Base-by-base conservation (phyloP, 1,139 yeast genomes). In the Diutina neorugosa region DNA sequence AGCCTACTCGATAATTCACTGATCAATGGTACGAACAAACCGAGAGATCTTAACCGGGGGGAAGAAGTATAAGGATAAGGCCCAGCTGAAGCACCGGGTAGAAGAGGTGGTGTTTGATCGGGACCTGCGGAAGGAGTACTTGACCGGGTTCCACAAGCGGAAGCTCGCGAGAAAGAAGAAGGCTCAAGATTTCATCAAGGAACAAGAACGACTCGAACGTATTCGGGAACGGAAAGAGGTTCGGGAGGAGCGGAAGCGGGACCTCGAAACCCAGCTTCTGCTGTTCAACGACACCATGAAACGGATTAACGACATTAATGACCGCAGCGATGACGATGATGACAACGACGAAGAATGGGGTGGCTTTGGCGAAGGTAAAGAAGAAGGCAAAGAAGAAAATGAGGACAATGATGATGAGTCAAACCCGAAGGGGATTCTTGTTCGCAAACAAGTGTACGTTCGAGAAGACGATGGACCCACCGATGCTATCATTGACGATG, bases 81-180 rank as follows among this genome's bases (percentile, higher is more conserved):
- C 86, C 70, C 70, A 80, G 55, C 82, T 79, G 61, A 80, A 79
- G 61, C 82, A 78, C 60, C 77, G 89, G 37, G 90, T 84, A 2
- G 90, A 80, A 41, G 96, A 88, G 64, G 94, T 91, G 41, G 80
- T 78, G 1, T 91, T 88, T 65, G 93, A 91, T 68, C 80, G 81
- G 59, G 86, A 79, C 43, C 78, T 83, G 25, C 73, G 96, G 65
- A 69, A 68, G 43, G 96, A 91, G 56, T 93, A 84, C 66, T 72
- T 93, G 60, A 93, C 97, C 1, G 98, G 98, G 40, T 93, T 93
- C 65, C 98, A 93, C 67, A 93, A 93, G 69, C 79, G 98, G 63
- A 93, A 93, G 67, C 65, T 91, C 20, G 86, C 86, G 63, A 77
- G 98, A 65, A 87, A 86, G 68, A 91, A 89, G 69, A 84, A 84